Evolutionary conservation across 768 basidiomycete genomes (phyloP), one percentile per base, ranked within the genome.

Genomic region (Suillus brevipes): DNA sequence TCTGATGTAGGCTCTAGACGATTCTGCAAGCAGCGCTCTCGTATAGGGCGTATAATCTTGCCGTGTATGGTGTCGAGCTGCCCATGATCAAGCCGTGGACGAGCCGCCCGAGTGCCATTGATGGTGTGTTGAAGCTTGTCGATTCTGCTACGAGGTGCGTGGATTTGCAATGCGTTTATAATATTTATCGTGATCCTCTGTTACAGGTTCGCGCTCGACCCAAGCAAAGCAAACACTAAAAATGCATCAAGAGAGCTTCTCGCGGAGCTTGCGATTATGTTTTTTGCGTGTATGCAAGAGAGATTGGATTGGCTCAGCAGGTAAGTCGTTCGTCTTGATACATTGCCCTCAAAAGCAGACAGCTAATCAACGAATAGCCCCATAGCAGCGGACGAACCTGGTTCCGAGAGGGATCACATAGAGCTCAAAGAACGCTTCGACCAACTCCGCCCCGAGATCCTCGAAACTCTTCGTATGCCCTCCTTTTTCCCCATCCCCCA

Each of bases 31-130:
- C 93, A 2, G 89, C 93, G 0, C 81, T 87, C 59, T 86, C 89
- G 40, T 94, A 92, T 74, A 86, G 95, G 47, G 83, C 84, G 43
- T 87, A 89, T 67, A 89, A 92, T 69, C 72, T 84, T 2, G 81
- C 82, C 9, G 86, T 91, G 10, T 99, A 99, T 73, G 93, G 93
- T 37, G 82, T 98, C 52, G 83, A 86, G 28, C 79, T 83, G 25
- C 89, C 85, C 6, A 86, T 87, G 84, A 82, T 84, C 67, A 84
- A 88, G 65, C 88, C 92, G 0, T 99, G 96, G 97, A 94, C 94
- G 20, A 92, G 93, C 70, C 82, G 82, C 55, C 80, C 87, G 4
- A 72, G 79, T 0, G 75, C 92, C 18, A 86, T 97, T 61, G 90
- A 94, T 50, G 82, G 86, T 10, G 75, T 91, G 6, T 81, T 89